Conservation (phyloP, 1,284 basidiomycete genomes). For the Afroboletus lepidellus region DNA sequence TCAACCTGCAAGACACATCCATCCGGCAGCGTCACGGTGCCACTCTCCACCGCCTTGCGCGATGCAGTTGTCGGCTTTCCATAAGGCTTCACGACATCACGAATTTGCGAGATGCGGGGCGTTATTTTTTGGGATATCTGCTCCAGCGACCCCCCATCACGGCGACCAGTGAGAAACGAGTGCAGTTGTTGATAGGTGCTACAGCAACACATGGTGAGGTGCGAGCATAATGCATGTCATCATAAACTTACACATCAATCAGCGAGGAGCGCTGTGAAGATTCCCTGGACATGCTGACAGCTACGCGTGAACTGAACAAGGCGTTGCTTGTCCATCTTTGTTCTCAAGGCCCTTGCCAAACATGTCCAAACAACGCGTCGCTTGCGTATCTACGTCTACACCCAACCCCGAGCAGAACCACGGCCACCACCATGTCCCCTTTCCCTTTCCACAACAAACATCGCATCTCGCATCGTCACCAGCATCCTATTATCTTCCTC, state of each 20-base stretch:
- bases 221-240: background rate
- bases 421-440: conserved; percentile 74
- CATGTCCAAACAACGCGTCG: conserved; percentile 16
- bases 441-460: conserved; percentile 79
- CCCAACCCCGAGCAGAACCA: conserved; percentile 71
- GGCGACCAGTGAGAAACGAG: conserved; percentile 53
- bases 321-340: conserved; percentile 25
- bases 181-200: conserved; percentile 71
- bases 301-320: conserved; percentile 1
- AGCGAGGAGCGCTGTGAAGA: conserved; percentile 46
- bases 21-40: conserved; percentile 63
- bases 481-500: conserved; percentile 56
- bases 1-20: conserved; percentile 61
- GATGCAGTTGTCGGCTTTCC: conserved; percentile 67
- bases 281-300: conserved; percentile 41
- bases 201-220: conserved; percentile 3
- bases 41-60: conserved; percentile 61
- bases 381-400: too few relatives aligned
- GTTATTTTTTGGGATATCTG: conserved; percentile 58
- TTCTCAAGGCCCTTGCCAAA: conserved; percentile 28
- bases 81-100: conserved; percentile 57
- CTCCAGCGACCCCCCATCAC: conserved; percentile 54
- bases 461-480: conserved; percentile 72
- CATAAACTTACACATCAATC: conserved; percentile 49
- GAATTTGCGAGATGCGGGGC: conserved; percentile 56